A percentile compares a stretch with the other conserved stretches of the same genome.
Conservation (phyloP, 2,329 filamentous ascomycete genomes). For the Acrocalymma vagum region DNA sequence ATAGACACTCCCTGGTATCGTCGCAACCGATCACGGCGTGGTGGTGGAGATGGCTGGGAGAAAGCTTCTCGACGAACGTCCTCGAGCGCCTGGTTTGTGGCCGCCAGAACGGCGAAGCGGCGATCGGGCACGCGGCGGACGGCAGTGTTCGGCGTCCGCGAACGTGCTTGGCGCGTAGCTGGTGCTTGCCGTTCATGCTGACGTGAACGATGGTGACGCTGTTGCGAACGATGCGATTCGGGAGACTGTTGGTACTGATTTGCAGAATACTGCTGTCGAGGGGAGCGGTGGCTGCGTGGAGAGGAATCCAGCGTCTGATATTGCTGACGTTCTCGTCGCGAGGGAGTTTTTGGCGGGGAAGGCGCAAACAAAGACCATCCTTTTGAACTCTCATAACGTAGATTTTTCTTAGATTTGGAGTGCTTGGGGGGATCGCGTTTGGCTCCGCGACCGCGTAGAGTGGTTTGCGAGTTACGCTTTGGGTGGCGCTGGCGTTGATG, state of each 20-base stretch:
- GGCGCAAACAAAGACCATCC: slow-evolving; percentile 41
- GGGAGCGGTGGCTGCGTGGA: slow-evolving; percentile 37
- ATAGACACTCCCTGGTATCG: slow-evolving; percentile 42
- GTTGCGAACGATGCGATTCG: slow-evolving; percentile 29
- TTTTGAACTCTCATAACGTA: slow-evolving; percentile 31
- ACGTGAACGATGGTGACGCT: slow-evolving; percentile 37
- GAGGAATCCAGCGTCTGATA: slow-evolving; percentile 39
- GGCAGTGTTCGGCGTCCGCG: slow-evolving; percentile 42
- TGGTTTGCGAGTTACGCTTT: slow-evolving; percentile 43
- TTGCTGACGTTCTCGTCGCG: slow-evolving; percentile 31
- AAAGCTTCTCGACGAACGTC: slow-evolving; percentile 46
- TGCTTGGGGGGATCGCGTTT: slow-evolving; percentile 45
- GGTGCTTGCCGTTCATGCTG: slow-evolving; percentile 33
- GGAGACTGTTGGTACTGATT: slow-evolving; percentile 17
- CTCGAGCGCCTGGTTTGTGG: slow-evolving; percentile 46
- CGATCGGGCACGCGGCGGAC: slow-evolving; percentile 44
- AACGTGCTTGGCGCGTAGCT: slow-evolving; percentile 33
- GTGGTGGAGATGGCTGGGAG: slow-evolving; percentile 42
- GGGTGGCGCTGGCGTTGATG: slow-evolving; percentile 42
- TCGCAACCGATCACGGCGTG: slow-evolving; percentile 37
- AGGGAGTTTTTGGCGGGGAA: slow-evolving; percentile 38
- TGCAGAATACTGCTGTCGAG: slow-evolving; percentile 30
- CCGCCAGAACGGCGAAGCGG: slow-evolving; percentile 48
- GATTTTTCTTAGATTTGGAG: slow-evolving; percentile 39
- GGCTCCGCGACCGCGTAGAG: slow-evolving; percentile 44